Conservation (phyloP, 73 alveolate genomes). For the Diophrys appendiculata region DNA sequence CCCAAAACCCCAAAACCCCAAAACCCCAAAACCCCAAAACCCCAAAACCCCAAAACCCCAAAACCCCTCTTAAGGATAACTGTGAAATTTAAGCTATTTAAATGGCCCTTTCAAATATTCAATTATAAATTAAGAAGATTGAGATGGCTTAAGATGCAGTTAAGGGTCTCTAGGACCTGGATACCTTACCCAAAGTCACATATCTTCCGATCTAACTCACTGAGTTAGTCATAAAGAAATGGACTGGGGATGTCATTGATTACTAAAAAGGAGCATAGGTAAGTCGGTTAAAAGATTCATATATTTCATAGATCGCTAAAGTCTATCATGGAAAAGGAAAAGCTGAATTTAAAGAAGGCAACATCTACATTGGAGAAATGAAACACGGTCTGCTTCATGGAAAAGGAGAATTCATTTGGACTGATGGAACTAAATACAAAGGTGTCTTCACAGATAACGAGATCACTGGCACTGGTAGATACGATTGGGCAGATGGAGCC, state of each 20-base stretch:
- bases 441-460: constrained; percentile 84
- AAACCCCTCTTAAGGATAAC: too few species aligned
- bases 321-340: constrained; percentile 67
- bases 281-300: not conserved
- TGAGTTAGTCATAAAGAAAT: constrained; percentile 10
- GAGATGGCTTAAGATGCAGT: not conserved
- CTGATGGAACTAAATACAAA: constrained; percentile 69
- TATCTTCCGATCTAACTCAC: not conserved
- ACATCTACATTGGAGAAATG: constrained; percentile 76
- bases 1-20: too few species aligned
- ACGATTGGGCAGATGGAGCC: constrained; percentile 77
- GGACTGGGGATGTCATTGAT: constrained; percentile 31
- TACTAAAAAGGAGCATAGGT: not conserved
- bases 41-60: too few species aligned
- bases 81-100: too few species aligned
- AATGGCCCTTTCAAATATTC: too few species aligned
- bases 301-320: constrained; percentile 37
- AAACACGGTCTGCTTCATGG: constrained; percentile 78
- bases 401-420: constrained; percentile 63
- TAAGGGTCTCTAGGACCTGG: not conserved
- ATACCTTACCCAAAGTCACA: constrained; percentile 2
- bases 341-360: constrained; percentile 70
- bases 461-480: constrained; percentile 86
- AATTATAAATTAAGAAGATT: too few species aligned
- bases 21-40: too few species aligned